These are phyloP conservation scores for Porcisia hertigi DNA, from an alignment of 208 protist genomes.

Conservation along the genomic window DNA sequence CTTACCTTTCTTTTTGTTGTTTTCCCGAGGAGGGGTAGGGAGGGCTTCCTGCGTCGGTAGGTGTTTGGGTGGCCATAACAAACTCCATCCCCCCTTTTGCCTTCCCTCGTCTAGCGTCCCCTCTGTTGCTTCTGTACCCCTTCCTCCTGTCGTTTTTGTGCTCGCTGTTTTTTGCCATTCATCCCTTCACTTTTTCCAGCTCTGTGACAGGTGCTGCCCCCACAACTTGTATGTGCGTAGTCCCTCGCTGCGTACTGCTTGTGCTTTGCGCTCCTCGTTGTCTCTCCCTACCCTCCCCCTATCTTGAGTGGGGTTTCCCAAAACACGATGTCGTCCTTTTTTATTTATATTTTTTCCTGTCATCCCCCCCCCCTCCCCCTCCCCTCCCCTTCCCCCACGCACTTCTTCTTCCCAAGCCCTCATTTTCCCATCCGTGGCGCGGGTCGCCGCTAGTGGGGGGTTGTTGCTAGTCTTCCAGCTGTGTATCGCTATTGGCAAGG, in stretches of 20 bases:
- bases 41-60: not conserved
- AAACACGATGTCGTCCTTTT: no score
- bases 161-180: slow-evolving; percentile 6
- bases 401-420: no score
- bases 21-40: no score
- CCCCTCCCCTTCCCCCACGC: not conserved
- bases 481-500: no score
- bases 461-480: no score
- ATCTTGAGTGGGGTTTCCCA: no score
- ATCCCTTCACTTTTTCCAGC: slow-evolving; percentile 1
- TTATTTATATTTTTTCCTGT: no score
- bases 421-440: no score
- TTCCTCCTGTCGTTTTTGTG: not conserved
- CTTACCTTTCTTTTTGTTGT: not conserved
- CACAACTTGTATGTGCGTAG: not conserved
- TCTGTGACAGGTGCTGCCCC: not conserved
- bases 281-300: not conserved
- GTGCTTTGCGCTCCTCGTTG: not conserved
- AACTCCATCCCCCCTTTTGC: not conserved
- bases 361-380: no score
- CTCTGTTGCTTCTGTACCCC: slow-evolving; percentile 1
- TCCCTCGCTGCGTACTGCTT: not conserved
- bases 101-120: not conserved
- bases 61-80: not conserved
- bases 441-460: no score